phyloP scores from a whole-genome alignment of 1,284 basidiomycete species.

The Calocybe gambosa region DNA sequence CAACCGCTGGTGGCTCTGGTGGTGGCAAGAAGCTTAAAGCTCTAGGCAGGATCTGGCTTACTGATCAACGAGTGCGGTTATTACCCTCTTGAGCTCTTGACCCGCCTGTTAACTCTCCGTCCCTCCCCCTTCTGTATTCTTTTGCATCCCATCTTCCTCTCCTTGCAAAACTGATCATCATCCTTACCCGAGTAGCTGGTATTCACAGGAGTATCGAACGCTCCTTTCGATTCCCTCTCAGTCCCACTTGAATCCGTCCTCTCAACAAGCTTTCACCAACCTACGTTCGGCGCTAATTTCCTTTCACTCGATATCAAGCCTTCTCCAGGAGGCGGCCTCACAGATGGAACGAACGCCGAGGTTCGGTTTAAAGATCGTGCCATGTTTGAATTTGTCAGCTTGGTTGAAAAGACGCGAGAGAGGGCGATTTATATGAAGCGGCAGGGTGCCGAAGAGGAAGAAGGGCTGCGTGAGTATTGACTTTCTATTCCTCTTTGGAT shows the following conservation, averaged over 20 bases:
- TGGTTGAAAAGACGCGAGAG: constrained; percentile 71
- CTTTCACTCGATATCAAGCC: constrained; percentile 62
- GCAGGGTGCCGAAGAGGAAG: constrained; percentile 55
- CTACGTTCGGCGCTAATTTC: constrained; percentile 64
- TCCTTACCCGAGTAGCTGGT: constrained; percentile 44
- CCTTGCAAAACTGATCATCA: background rate
- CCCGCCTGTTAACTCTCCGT: constrained; percentile 4
- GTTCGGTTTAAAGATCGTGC: constrained; percentile 60
- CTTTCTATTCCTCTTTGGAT: constrained; percentile 6
- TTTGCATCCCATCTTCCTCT: background rate
- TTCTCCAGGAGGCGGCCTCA: constrained; percentile 56
- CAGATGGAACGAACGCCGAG: constrained; percentile 56
- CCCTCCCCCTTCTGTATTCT: background rate
- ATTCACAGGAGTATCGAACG: constrained; percentile 41
- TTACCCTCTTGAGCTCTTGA: constrained; percentile 4
- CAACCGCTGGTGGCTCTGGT: constrained; percentile 44
- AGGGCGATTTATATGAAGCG: constrained; percentile 68
- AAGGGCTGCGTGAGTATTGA: constrained; percentile 57
- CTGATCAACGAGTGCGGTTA: constrained; percentile 61
- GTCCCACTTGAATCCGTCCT: constrained; percentile 61
- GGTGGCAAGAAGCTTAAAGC: constrained; percentile 54
- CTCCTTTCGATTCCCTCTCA: constrained; percentile 39
- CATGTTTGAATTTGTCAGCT: constrained; percentile 66
- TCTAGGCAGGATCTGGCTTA: constrained; percentile 53
- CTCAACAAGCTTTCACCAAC: constrained; percentile 68